phyloP scores from a whole-genome alignment of 148 eudicot species.

The Oxyria digyna region DNA sequence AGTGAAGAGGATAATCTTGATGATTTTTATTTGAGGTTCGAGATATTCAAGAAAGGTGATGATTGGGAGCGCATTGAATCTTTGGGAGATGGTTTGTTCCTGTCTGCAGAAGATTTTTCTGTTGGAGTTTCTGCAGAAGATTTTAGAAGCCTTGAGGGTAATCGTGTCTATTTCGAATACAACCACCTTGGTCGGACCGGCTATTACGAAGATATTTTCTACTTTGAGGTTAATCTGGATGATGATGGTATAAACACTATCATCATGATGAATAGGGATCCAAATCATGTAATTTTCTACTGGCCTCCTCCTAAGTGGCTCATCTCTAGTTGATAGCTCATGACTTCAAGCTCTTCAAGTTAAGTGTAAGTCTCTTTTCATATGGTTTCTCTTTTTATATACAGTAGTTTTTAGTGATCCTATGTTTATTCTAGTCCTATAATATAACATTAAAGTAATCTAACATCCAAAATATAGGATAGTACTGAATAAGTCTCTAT shows the following conservation, averaged over 20 bases:
- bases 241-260: not conserved
- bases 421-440: too few relatives aligned
- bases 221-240: constrained; percentile 7
- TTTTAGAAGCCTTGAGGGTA: not conserved
- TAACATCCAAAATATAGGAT: too few relatives aligned
- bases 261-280: not conserved
- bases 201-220: not conserved
- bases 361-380: not conserved
- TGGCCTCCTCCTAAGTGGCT: constrained; percentile 16
- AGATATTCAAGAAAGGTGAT: not conserved
- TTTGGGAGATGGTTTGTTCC: not conserved
- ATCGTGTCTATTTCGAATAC: not conserved
- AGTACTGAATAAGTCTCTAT: too few relatives aligned
- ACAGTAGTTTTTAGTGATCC: too few relatives aligned
- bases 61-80: not conserved
- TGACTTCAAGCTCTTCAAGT: not conserved
- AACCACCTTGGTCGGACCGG: not conserved
- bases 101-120: not conserved
- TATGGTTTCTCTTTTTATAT: constrained; percentile 13
- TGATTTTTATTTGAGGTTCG: constrained; percentile 4
- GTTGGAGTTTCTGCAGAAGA: not conserved
- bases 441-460: too few relatives aligned
- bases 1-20: not conserved
- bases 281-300: too few relatives aligned
- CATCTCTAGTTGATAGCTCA: not conserved